Evolutionary conservation across 2,329 filamentous ascomycete genomes (phyloP), one percentile per base, ranked within the genome.

Genomic region (Hymenoscyphus fraxineus): DNA sequence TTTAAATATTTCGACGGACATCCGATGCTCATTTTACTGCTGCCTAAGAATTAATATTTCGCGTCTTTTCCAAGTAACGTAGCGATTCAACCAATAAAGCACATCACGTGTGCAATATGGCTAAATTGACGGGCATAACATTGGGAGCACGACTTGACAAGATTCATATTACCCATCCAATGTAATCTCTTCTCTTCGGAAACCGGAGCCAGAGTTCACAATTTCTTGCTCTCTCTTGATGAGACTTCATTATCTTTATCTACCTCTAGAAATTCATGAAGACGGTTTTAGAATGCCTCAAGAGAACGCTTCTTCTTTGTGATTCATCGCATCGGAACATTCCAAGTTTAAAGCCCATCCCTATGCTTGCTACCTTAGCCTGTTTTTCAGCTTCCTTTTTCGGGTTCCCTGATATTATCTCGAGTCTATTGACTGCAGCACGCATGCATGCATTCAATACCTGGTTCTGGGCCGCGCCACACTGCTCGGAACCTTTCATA

Each of bases 311-410:
- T 40, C n/a, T 47, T 13, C n/a, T 15, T 59, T 59, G 7, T 7
- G 7, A 44, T 47, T 31, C 19, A 31, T 6, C 54, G 13, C 7
- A 22, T 13, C 12, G 47, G 39, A 57, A 27, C 12, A 32, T 12
- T n/a, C 35, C 35, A 40, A 61, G 31, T 63, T 39, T 51, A 31
- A 39, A 39, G 40, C 31, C 61, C 31, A 63, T 57, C 56, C 41
- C 60, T 41, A n/a, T 63, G 27, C 61, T 56, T 63, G 27, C 61
- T 56, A 41, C 35, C 59, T 63, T 57, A 63, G 61, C 40, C 61
- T 63, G 35, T 59, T 58, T 56, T 2, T 32, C 32, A 13, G n/a
- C 31, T 27, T 59, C 54, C 54, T 62, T 54, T 54, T 39, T 32
- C 12, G 10, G 31, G 16, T 31, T 31, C 10, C 16, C 41, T n/a